Percentiles rank a stretch among this genome's conserved stretches.
Evolutionary conservation across 2,329 filamentous ascomycete species (phyloP).

Genomic region (Fulvia fulva): DNA sequence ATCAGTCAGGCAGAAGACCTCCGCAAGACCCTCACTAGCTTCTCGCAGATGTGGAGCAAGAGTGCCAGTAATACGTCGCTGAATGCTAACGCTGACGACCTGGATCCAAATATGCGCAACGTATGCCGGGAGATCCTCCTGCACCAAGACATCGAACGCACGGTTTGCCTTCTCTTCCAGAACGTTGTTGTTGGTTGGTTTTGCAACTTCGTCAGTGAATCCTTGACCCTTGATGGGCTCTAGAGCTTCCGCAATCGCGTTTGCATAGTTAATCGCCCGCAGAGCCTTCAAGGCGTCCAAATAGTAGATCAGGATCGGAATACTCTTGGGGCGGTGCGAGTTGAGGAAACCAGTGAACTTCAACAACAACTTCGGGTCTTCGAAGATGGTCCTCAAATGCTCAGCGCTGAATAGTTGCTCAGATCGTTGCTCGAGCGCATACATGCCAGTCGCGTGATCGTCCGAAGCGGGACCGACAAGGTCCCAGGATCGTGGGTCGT

Average conservation of each 20-base stretch:
- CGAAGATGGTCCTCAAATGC: constrained; percentile 63
- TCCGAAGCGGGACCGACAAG: constrained; percentile 43
- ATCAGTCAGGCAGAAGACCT: constrained; percentile 74
- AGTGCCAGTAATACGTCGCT: constrained; percentile 63
- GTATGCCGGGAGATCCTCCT: constrained; percentile 68
- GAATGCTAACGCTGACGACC: constrained; percentile 66
- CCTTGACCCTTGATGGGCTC: constrained; percentile 53
- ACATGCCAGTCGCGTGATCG: constrained; percentile 33
- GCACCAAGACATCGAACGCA: constrained; percentile 61
- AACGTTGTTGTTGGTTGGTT: constrained; percentile 53
- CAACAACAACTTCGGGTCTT: constrained; percentile 58
- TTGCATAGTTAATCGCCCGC: constrained; percentile 66
- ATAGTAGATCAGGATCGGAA: constrained; percentile 67
- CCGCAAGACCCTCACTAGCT: constrained; percentile 69
- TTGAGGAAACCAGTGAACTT: constrained; percentile 66
- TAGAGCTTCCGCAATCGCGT: constrained; percentile 61
- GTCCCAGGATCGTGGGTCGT: constrained; percentile 53
- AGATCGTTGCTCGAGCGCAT: constrained; percentile 61
- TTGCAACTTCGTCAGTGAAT: constrained; percentile 51
- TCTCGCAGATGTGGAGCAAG: constrained; percentile 61
- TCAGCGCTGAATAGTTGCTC: constrained; percentile 63
- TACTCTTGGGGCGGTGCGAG: constrained; percentile 55
- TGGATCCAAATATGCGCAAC: constrained; percentile 66
- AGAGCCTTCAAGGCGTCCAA: constrained; percentile 68
- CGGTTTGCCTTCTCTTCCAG: constrained; percentile 61